Evolutionary conservation across 371 early-diverging fungal species (phyloP).

Genomic region (Umbelopsis sp.): DNA sequence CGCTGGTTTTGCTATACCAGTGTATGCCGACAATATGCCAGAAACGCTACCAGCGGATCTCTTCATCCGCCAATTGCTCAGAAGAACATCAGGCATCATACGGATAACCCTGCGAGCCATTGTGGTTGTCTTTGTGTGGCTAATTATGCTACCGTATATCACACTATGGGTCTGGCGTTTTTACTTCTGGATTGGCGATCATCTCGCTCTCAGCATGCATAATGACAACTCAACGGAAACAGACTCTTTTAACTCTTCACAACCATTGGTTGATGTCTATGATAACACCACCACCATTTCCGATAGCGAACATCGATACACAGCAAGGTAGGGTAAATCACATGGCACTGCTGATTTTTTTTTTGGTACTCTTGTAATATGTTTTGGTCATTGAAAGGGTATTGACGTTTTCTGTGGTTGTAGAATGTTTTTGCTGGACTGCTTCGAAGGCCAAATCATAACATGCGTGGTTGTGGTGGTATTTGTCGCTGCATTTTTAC

Average conservation of each 20-base stretch:
- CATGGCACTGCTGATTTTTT: no score
- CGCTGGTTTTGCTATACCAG: conserved; percentile 70
- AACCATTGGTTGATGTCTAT: not conserved
- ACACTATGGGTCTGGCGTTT: conserved; percentile 85
- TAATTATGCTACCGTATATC: conserved; percentile 81
- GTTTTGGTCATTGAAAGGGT: no score
- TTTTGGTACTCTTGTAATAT: no score
- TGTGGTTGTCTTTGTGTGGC: conserved; percentile 78
- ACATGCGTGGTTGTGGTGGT: conserved; percentile 74
- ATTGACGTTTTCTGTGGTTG: not conserved
- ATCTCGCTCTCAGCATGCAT: conserved; percentile 40
- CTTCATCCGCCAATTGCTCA: conserved; percentile 51
- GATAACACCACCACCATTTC: conserved; percentile 20
- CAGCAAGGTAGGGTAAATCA: conserved; percentile 21
- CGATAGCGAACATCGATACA: conserved; percentile 29
- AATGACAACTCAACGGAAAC: conserved; percentile 23
- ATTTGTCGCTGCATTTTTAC: conserved; percentile 76
- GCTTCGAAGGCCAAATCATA: conserved; percentile 88
- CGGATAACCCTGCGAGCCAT: conserved; percentile 43
- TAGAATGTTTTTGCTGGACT: conserved; percentile 76
- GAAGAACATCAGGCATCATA: conserved; percentile 37
- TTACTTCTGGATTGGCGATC: conserved; percentile 75
- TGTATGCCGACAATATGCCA: conserved; percentile 81
- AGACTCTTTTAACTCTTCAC: conserved; percentile 13
- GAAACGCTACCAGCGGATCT: conserved; percentile 61